Evolutionary conservation across 2,329 filamentous ascomycete species (phyloP).

Genomic region (Fusarium phyllophilum): DNA sequence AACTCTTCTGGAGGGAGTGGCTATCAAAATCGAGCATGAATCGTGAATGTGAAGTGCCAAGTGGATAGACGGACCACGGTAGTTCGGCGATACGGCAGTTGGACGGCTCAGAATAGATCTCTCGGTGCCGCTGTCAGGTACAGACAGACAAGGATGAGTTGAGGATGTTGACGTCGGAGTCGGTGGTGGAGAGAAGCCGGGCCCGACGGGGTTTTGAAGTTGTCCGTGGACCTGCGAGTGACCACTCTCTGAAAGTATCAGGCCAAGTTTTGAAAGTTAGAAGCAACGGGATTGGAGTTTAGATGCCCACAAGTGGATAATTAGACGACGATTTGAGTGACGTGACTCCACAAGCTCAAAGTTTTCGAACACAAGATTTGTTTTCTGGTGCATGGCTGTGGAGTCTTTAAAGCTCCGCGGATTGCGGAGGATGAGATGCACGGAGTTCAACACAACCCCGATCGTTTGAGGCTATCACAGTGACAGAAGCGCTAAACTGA

Average conservation of each 20-base stretch:
- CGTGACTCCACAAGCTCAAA: slow-evolving; percentile 15
- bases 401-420: slow-evolving; percentile 15
- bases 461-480: background rate
- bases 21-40: background rate
- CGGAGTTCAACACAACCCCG: slow-evolving; percentile 5
- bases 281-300: slow-evolving; percentile 8
- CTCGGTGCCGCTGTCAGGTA: slow-evolving; percentile 14
- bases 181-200: slow-evolving; percentile 26
- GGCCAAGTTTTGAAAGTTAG: background rate
- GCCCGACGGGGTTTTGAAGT: slow-evolving; percentile 24
- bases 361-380: slow-evolving; percentile 18
- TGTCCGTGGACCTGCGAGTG: background rate
- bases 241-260: background rate
- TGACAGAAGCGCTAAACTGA: background rate
- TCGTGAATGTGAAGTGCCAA: background rate
- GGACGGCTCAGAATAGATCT: slow-evolving; percentile 10
- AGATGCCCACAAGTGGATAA: slow-evolving; percentile 6
- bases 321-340: background rate
- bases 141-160: slow-evolving; percentile 24
- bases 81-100: slow-evolving; percentile 19
- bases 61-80: slow-evolving; percentile 8
- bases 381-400: background rate
- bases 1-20: background rate
- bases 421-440: background rate
- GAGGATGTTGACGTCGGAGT: slow-evolving; percentile 19